These are phyloP conservation scores for Saccharomycopsis crataegensis DNA, from an alignment of 1,139 yeast species.

Conservation along the genomic window DNA sequence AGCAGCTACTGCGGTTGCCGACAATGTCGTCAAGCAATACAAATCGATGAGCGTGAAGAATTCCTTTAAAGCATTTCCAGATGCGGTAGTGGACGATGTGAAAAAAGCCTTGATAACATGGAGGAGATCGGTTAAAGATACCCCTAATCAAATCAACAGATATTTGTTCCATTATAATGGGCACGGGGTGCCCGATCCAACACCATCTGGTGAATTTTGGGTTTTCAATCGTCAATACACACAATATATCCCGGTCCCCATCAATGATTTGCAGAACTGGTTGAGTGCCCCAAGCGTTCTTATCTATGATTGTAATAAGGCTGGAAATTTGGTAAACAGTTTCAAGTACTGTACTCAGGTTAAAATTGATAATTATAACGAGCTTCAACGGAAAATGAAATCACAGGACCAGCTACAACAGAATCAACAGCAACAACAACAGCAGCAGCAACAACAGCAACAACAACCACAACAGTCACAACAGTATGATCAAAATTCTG, in stretches of 20 bases:
- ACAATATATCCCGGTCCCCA: slow-evolving; percentile 91
- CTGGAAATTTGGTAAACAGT: slow-evolving; percentile 88
- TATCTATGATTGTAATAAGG: slow-evolving; percentile 91
- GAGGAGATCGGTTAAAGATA: slow-evolving; percentile 81
- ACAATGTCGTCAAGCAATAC: slow-evolving; percentile 77
- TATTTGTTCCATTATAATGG: slow-evolving; percentile 94
- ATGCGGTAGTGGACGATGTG: slow-evolving; percentile 94
- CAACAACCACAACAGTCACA: background rate
- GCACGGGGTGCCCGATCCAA: slow-evolving; percentile 98
- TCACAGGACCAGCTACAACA: slow-evolving; percentile 50
- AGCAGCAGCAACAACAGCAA: background rate
- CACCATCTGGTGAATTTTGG: slow-evolving; percentile 98
- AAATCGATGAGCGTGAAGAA: slow-evolving; percentile 85
- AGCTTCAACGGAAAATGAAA: slow-evolving; percentile 31
- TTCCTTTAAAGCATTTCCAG: slow-evolving; percentile 82
- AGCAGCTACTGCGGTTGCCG: slow-evolving; percentile 89
- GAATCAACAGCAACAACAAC: background rate
- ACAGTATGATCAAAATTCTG: background rate
- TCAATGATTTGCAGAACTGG: slow-evolving; percentile 94
- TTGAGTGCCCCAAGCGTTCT: slow-evolving; percentile 95
- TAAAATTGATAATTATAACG: slow-evolving; percentile 81
- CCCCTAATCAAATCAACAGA: slow-evolving; percentile 29
- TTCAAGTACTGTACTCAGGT: slow-evolving; percentile 88
- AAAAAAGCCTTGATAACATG: slow-evolving; percentile 86
- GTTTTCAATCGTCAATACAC: slow-evolving; percentile 95